Base-by-base conservation (phyloP, 129 eudicot species). In the Flaveria brownii region DNA sequence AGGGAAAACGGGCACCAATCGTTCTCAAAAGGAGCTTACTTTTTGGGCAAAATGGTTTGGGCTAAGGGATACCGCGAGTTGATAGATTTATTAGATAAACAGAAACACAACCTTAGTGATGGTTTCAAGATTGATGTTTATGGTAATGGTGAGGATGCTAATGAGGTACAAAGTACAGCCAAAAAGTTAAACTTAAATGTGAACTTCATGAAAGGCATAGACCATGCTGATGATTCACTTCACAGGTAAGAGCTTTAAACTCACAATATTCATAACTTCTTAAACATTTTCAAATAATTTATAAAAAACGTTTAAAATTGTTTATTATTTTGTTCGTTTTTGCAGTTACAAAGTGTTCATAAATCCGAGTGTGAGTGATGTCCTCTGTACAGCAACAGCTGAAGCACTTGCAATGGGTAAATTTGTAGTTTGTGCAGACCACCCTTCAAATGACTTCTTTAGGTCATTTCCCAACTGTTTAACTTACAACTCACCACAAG, bases 341-440 rank as follows among this genome's bases (percentile, higher is more conserved):
- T 81, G 88, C 96, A 94, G 98, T 47, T 94, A 94, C 84, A 94
- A 94, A 78, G 87, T 94, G 61, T 94, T 94, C 78, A 79, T 94
- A 81, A 94, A 94, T 50, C 97, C 99, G 9, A 94, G 99, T 62
- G 83, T 94, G 16, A 94, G 99, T 66, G 99, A 94, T 57, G 99
- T 94, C 23, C 89, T 94, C 51, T 94, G 99, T 83, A 94, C 99
- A 0, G 99, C 99, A 10, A 94, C 99, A 55, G 99, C 99, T 0
- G 99, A 94, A 79, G 99, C 99, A 2, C 92, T 94, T 5, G 99
- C 97, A 25, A 94, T 94, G 99, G 99, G 99, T 8, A 94, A 94
- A 81, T 89, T 94, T 73, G 99, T 94, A 2, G 93, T 94, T 17
- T 91, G 97, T 54, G 97, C 99, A 7, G 90, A 94, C 52, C 99